A percentile compares a stretch with the other conserved stretches of the same genome.
These are phyloP conservation scores for Hypoxylon sp. DNA, from an alignment of 2,329 filamentous ascomycete species.

Conservation along the genomic window DNA sequence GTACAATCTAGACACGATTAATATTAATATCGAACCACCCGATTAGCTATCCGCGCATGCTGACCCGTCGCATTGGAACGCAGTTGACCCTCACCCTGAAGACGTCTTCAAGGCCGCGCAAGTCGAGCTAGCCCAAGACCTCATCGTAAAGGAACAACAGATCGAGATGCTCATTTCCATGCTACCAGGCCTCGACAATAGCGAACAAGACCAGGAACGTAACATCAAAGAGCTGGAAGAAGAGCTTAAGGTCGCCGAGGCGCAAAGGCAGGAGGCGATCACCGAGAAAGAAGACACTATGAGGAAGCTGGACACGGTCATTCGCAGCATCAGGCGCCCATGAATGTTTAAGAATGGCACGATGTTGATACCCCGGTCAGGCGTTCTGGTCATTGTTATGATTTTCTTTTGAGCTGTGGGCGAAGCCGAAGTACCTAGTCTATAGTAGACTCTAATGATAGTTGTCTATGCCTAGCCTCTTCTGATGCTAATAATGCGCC, in stretches of 20 bases:
- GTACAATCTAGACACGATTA: conserved; percentile 17
- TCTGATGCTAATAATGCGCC: conserved; percentile 23
- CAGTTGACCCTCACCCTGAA: conserved; percentile 73
- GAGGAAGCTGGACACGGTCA: conserved; percentile 71
- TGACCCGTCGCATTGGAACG: conserved; percentile 27
- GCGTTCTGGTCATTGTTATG: conserved; percentile 39
- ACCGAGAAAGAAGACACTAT: conserved; percentile 75
- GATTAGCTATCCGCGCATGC: not conserved
- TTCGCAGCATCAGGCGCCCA: conserved; percentile 72
- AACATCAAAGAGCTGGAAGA: conserved; percentile 76
- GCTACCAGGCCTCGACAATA: conserved; percentile 83
- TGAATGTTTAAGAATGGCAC: conserved; percentile 54
- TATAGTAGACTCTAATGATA: conserved; percentile 14
- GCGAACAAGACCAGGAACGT: conserved; percentile 81
- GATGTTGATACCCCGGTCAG: conserved; percentile 49
- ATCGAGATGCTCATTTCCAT: conserved; percentile 83
- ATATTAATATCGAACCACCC: not conserved
- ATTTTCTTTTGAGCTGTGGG: conserved; percentile 7
- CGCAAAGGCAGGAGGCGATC: conserved; percentile 73
- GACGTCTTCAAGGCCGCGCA: conserved; percentile 78
- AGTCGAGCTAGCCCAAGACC: conserved; percentile 80
- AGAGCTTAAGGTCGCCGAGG: conserved; percentile 74
- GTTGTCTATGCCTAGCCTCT: conserved; percentile 5
- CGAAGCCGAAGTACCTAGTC: conserved; percentile 10
- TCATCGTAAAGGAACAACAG: conserved; percentile 85